These are phyloP conservation scores for Trichoderma koningiopsis DNA, from an alignment of 2,329 filamentous ascomycete species.

Conservation along the genomic window DNA sequence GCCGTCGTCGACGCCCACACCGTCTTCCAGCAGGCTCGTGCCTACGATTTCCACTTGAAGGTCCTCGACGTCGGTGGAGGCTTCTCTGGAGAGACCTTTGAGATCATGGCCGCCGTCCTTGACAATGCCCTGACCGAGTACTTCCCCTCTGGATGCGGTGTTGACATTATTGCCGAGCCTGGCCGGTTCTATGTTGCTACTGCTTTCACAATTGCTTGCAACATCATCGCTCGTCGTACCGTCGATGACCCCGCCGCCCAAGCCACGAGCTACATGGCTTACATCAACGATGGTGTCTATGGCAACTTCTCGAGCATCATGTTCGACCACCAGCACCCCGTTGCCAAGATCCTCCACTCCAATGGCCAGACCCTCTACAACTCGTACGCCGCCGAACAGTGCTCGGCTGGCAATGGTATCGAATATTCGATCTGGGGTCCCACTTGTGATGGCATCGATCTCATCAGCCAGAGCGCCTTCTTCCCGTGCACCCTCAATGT, in stretches of 20 bases:
- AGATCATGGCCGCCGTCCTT: conserved; percentile 82
- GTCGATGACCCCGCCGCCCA: conserved; percentile 70
- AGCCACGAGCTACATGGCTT: conserved; percentile 87
- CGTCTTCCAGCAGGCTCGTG: conserved; percentile 83
- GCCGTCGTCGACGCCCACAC: conserved; percentile 85
- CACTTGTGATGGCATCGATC: conserved; percentile 96
- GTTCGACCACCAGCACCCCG: conserved; percentile 94
- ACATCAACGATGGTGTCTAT: conserved; percentile 96
- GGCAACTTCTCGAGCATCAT: conserved; percentile 99
- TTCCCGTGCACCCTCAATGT: conserved; percentile 80
- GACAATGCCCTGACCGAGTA: conserved; percentile 79
- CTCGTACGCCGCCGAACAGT: conserved; percentile 51
- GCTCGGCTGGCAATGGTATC: conserved; percentile 53
- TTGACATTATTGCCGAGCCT: conserved; percentile 92
- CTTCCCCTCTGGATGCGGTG: conserved; percentile 71
- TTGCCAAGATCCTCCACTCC: conserved; percentile 76
- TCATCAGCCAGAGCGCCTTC: conserved; percentile 79
- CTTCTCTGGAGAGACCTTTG: conserved; percentile 88
- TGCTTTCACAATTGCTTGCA: conserved; percentile 92
- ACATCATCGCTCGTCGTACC: conserved; percentile 92
- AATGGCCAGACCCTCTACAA: conserved; percentile 61
- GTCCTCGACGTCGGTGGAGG: conserved; percentile 94
- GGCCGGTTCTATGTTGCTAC: conserved; percentile 93
- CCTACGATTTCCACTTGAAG: conserved; percentile 77
- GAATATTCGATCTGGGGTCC: conserved; percentile 98